A percentile compares a stretch with the other conserved stretches of the same genome.
These are phyloP conservation scores for Beauveria scarabaeidicola DNA, from an alignment of 2,329 filamentous ascomycete genomes.

Conservation along the genomic window DNA sequence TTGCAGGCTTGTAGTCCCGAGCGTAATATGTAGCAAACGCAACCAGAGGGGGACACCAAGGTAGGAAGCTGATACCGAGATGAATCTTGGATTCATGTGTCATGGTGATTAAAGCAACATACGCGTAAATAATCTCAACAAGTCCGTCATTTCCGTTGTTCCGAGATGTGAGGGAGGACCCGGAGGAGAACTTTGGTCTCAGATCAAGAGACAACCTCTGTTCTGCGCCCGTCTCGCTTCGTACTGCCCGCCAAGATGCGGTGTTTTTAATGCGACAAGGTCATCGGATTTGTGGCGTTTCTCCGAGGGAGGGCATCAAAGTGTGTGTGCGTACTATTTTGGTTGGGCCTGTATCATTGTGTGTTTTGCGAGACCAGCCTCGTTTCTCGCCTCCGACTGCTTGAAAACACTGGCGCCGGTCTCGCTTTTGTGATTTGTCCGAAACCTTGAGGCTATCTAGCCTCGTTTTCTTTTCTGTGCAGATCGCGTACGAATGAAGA, in stretches of 20 bases:
- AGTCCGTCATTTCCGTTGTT: neutral
- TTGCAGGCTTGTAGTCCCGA: no score
- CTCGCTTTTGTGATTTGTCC: neutral
- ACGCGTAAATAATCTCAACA: no score
- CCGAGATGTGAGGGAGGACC: neutral
- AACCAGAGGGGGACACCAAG: no score
- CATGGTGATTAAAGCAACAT: no score
- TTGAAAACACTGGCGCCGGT: neutral
- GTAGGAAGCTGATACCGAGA: no score
- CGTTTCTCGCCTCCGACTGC: neutral
- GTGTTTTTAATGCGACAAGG: neutral
- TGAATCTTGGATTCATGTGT: no score
- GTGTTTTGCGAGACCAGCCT: neutral
- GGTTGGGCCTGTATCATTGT: neutral
- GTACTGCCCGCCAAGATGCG: neutral
- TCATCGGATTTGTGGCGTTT: slow-evolving; percentile 1
- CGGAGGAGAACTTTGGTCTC: neutral
- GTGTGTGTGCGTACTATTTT: neutral
- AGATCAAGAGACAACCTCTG: neutral
- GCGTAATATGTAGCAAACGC: no score
- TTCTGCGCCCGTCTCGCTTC: neutral
- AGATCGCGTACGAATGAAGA: no score
- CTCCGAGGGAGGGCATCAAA: neutral
- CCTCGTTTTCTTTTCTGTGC: neutral
- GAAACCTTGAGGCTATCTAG: no score